Conservation (phyloP, 1,284 basidiomycete species). For the Sporisorium scitamineum region DNA sequence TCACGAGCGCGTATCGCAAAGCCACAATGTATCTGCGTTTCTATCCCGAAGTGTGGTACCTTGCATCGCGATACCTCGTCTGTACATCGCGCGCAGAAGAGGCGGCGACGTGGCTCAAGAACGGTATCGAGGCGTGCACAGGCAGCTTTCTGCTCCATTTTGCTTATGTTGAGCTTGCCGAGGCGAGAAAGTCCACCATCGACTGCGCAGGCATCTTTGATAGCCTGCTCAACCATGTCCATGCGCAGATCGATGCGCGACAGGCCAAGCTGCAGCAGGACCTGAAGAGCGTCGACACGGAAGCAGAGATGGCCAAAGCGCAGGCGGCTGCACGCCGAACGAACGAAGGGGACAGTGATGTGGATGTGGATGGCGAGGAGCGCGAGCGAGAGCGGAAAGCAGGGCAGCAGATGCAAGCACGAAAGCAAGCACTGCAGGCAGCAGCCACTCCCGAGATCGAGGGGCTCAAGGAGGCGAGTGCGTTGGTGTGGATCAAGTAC, state of each 20-base stretch:
- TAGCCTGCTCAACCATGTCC: constrained; percentile 78
- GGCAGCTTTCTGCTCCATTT: constrained; percentile 88
- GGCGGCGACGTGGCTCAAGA: constrained; percentile 81
- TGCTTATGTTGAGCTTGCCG: constrained; percentile 86
- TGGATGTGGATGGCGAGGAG: constrained; percentile 70
- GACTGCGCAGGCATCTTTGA: constrained; percentile 72
- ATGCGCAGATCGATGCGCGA: constrained; percentile 79
- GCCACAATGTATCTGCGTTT: constrained; percentile 90
- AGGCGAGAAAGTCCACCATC: constrained; percentile 72
- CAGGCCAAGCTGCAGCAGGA: constrained; percentile 74
- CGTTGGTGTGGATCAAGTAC: constrained; percentile 80
- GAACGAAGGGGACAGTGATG: constrained; percentile 68
- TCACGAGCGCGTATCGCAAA: constrained; percentile 87
- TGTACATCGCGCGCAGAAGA: constrained; percentile 84
- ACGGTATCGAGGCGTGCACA: constrained; percentile 89
- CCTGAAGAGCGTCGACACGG: constrained; percentile 70
- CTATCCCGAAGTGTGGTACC: constrained; percentile 95
- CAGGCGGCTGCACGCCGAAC: constrained; percentile 56
- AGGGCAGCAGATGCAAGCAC: constrained; percentile 69
- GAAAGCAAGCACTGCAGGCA: constrained; percentile 66
- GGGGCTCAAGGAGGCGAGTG: constrained; percentile 71
- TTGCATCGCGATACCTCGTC: constrained; percentile 85
- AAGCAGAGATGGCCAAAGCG: constrained; percentile 48
- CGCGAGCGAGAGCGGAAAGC: constrained; percentile 75
- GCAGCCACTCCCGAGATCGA: constrained; percentile 71